Evolutionary conservation across 331 rosid genomes (phyloP), one percentile per base, ranked within the genome.

Genomic region (Pyracantha coccinea): DNA sequence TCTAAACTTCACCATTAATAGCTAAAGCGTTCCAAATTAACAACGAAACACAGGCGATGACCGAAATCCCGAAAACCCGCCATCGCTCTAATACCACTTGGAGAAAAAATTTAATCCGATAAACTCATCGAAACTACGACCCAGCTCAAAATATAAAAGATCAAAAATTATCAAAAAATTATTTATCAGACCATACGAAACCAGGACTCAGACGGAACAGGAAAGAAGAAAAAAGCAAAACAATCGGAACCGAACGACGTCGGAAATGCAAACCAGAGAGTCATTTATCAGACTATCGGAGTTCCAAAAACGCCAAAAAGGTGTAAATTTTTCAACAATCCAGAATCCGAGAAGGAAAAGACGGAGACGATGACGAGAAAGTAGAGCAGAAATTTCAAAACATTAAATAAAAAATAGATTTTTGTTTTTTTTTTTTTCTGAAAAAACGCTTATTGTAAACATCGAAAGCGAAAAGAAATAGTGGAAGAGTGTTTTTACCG

Each of bases 401-500:
- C 23, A 41, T 11, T 6, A 32, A 54, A 72, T 14, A 66, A 65
- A 52, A 10, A 50, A 2, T 1, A 44, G 8, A 38, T 38, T 11
- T 3, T 41, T 31, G 5, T 12, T 35, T 35, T 57, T 54, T 41
- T 31, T 31, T 12, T 35, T 35, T 57, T 54, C 64, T n/a, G 74
- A 20, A 75, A 71, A 45, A 66, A 64, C 17, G 24, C 35, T 25
- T 41, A 61, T 61, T 21, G 80, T 9, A 81, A 80, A 68, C 80
- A 76, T 35, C 58, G 73, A 59, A 58, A 74, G 77, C 53, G 4
- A 66, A 66, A 58, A 1, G 60, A 10, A 65, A 10, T 68, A 53
- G 59, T 27, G 66, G 65, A 74, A 23, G 69, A 23, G 71, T 25
- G 31, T 15, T 57, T 54, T 69, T 24, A 89, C 97, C 94, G 74